phyloP scores from a whole-genome alignment of 495 filamentous ascomycete species.

The Tuber brumale region DNA sequence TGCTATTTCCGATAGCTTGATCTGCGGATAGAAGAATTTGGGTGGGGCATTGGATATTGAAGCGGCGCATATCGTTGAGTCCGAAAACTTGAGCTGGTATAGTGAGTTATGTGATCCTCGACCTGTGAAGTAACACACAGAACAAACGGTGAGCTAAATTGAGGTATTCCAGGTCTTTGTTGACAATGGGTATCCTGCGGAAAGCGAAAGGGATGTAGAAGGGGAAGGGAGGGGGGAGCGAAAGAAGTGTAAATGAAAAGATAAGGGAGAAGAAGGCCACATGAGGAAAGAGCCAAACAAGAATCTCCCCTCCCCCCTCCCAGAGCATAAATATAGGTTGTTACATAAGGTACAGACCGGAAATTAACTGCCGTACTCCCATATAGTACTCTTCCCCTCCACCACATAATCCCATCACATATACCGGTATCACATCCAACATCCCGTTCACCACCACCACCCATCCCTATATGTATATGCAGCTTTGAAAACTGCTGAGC shows the following conservation, averaged over 20 bases:
- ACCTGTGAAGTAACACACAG: constrained; percentile 24
- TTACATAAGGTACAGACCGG: constrained; percentile 11
- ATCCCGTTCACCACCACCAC: constrained; percentile 7
- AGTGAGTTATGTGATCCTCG: constrained; percentile 41
- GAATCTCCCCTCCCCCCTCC: not conserved
- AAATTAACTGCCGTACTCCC: constrained; percentile 19
- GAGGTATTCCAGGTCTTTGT: constrained; percentile 24
- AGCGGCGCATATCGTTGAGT: constrained; percentile 39
- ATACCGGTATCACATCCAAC: constrained; percentile 8
- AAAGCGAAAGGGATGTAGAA: constrained; percentile 15
- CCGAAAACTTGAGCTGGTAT: constrained; percentile 38
- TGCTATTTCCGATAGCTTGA: constrained; percentile 42
- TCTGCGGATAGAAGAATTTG: constrained; percentile 36
- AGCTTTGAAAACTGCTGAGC: not conserved
- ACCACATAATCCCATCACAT: not conserved
- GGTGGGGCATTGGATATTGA: constrained; percentile 41
- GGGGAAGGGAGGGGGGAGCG: constrained; percentile 8
- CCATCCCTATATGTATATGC: constrained; percentile 4
- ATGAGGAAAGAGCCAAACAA: constrained; percentile 25
- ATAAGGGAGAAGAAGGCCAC: constrained; percentile 15
- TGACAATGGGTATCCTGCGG: constrained; percentile 11
- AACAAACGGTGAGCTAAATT: constrained; percentile 21
- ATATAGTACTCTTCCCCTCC: not conserved
- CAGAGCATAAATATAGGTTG: constrained; percentile 22
- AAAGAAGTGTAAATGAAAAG: not conserved